Evolutionary conservation across 192 early-diverging fungal genomes (phyloP).

Genomic region (Coemansia furcata): DNA sequence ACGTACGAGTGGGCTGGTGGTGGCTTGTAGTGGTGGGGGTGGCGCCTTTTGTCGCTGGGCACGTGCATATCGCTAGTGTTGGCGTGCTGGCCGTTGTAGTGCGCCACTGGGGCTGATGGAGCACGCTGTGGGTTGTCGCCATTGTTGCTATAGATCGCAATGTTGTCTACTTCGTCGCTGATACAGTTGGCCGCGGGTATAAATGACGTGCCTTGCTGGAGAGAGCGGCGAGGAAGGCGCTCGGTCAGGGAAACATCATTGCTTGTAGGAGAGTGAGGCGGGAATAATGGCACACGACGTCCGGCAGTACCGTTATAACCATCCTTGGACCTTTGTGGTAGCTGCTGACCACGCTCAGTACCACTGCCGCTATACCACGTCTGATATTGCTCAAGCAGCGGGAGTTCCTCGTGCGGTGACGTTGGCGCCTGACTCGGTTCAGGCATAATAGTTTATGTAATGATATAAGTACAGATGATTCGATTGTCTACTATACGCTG

Average conservation of each 20-base stretch:
- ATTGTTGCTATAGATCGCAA: neutral
- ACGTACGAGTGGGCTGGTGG: slow-evolving; percentile 9
- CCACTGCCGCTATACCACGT: slow-evolving; percentile 1
- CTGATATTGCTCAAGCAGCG: slow-evolving; percentile 1
- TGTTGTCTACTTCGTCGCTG: neutral
- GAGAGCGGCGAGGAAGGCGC: neutral
- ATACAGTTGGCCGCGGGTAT: neutral
- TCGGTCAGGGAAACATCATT: neutral
- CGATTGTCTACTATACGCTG: neutral
- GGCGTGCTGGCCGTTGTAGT: neutral
- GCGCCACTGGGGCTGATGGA: neutral
- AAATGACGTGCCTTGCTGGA: neutral
- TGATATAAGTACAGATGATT: neutral
- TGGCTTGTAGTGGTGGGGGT: slow-evolving; percentile 7
- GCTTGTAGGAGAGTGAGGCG: neutral
- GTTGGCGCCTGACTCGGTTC: neutral
- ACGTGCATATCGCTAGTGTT: slow-evolving; percentile 4
- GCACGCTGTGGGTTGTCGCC: neutral
- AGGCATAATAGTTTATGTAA: neutral
- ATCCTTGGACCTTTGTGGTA: neutral
- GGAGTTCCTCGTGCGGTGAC: neutral
- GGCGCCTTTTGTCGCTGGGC: slow-evolving; percentile 6
- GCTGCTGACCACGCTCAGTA: neutral
- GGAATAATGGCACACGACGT: neutral
- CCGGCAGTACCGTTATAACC: neutral